Conservation (phyloP, 2,329 filamentous ascomycete species). For the Diaporthe capsici region DNA sequence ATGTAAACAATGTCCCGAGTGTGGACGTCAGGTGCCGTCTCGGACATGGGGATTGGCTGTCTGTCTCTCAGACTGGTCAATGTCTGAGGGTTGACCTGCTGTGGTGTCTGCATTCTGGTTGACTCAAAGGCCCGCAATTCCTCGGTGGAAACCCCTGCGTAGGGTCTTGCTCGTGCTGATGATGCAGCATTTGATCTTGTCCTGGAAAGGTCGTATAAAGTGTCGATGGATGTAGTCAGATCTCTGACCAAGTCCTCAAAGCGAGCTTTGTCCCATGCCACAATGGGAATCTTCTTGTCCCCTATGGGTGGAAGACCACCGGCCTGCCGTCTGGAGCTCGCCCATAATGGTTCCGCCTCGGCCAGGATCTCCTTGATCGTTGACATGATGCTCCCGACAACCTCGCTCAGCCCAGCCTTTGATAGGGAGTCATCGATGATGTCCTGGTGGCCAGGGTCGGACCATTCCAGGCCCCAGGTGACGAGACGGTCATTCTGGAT, state of each 20-base stretch:
- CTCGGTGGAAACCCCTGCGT: constrained; percentile 57
- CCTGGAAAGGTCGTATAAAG: constrained; percentile 81
- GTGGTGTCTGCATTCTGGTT: constrained; percentile 72
- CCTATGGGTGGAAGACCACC: constrained; percentile 54
- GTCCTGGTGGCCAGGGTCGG: constrained; percentile 76
- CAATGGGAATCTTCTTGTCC: constrained; percentile 69
- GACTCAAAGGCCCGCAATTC: constrained; percentile 69
- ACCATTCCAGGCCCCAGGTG: constrained; percentile 87
- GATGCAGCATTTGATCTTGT: constrained; percentile 67
- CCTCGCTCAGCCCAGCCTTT: constrained; percentile 81
- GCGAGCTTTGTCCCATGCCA: constrained; percentile 78
- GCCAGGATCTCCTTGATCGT: constrained; percentile 86
- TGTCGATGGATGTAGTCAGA: constrained; percentile 83
- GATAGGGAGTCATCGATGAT: constrained; percentile 81
- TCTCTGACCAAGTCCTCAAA: constrained; percentile 83
- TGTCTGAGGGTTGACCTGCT: constrained; percentile 69
- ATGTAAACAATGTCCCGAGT: constrained; percentile 64
- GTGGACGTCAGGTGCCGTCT: constrained; percentile 49
- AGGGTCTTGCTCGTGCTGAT: constrained; percentile 50
- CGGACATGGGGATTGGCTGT: constrained; percentile 56
- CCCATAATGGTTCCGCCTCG: constrained; percentile 81
- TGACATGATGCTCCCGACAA: constrained; percentile 83
- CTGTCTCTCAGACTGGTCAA: constrained; percentile 64
- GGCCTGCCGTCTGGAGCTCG: constrained; percentile 67
- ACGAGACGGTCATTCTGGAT: constrained; percentile 86